Evolutionary conservation across 2,329 filamentous ascomycete species (phyloP), one percentile per base, ranked within the genome.

Genomic region (Daldinia sp.): DNA sequence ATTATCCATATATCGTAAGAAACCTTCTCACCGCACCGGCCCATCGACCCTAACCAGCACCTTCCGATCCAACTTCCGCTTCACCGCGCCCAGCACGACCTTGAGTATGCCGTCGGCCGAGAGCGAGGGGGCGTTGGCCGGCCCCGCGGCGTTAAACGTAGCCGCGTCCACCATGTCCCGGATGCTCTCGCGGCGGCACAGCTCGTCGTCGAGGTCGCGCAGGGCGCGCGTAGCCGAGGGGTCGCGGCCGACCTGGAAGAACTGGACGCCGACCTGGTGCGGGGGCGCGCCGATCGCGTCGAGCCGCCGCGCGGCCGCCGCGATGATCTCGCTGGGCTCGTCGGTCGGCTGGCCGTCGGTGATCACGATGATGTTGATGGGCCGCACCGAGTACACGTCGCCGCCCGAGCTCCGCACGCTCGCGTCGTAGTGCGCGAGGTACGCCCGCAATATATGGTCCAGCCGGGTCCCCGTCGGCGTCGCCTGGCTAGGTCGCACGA

Each of bases 161-260:
- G 94, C 90, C 0, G 94, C 97, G 79, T 98, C 95, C 15, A 98
- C 93, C 76, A 98, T 98, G 81, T 98, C 95, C 18, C 95, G 84
- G 15, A 95, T 78, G 13, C 85, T 83, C 33, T 85, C 82, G 10
- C 33, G 33, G 33, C 85, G 81, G 28, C 84, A 82, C n/a, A 96
- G 81, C 3, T 87, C 86, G 78, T 98, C 92, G 76, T 98, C 95
- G 6, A 98, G 84, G 53, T 90, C 85, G 73, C 87, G 82, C 42
- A 98, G 83, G 62, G 91, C 89, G 72, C 84, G 80, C 1, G 85
- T 84, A 0, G 94, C 95, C 0, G 80, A 82, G 0, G 81, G 76
- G 73, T 97, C 93, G 56, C 87, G 85, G 63, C 96, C 95, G 50
- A 98, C 92, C 81, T 98, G 95, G 84, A 98, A 97, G 83, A 98